A percentile compares a stretch with the other conserved stretches of the same genome.
Conservation (phyloP, 257 asterid genomes). For the Jaltomata sinuosa region DNA sequence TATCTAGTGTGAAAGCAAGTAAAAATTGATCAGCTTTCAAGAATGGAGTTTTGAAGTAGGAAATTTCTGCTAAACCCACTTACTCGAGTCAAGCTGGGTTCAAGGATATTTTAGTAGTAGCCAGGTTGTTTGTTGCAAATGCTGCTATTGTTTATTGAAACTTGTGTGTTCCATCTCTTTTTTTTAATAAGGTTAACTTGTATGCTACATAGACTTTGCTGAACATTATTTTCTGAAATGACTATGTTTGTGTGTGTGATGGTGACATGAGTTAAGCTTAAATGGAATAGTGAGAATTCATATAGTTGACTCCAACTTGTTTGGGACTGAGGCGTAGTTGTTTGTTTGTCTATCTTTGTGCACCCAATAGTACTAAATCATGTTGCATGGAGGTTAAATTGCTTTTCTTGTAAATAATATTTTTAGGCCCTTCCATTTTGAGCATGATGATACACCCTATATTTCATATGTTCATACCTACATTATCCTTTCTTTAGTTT, state of each 20-base stretch:
- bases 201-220: background rate
- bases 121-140: background rate
- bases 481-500: background rate
- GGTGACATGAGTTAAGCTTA: background rate
- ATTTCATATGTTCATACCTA: background rate
- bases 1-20: background rate
- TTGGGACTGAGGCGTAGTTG: background rate
- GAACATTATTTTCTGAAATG: background rate
- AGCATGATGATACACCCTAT: background rate
- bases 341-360: background rate
- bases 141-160: background rate
- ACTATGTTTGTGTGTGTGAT: background rate
- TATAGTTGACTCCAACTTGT: background rate
- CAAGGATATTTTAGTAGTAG: background rate
- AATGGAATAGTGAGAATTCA: background rate
- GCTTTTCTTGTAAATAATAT: background rate
- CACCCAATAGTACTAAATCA: background rate
- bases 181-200: background rate
- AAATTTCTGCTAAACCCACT: background rate
- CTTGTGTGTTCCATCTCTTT: background rate
- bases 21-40: background rate
- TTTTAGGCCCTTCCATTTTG: background rate
- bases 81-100: background rate
- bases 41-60: background rate
- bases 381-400: background rate